Base-by-base conservation (phyloP, 73 alveolate genomes). In the Urostyla sp. region DNA sequence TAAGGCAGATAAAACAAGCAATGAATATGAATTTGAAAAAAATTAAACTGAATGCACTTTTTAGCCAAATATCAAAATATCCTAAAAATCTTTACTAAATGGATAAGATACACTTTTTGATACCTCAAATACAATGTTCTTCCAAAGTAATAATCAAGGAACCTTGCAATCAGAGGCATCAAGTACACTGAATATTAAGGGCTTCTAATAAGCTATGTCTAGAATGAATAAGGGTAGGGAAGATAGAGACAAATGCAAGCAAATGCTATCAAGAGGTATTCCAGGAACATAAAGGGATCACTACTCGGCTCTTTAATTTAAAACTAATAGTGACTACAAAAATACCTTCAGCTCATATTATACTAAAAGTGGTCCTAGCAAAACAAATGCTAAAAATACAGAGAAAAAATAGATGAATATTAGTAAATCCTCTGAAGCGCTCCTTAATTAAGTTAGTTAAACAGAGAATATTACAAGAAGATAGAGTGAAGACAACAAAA, bases 181-280 rank as follows among this genome's bases (percentile, higher is more conserved):
- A 3, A 24, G 48, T 2, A 63, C 79, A 10, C 23, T 15, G 44
- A 63, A 34, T 32, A 63, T 63, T 16, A 63, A 63, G 27, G 79
- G 79, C 4, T 63, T 43, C 26, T 21, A 77, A 31, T 45, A 56
- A 51, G 44, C 57, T 18, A 60, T 77, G 80, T 44, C 56, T 20
- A 35, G 89, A 23, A 77, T 77, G 89, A 44, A 77, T 35, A 77
- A 60, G 49, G 89, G 80, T 1, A 66, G 89, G 23, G 89, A 77
- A 45, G 75, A 48, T 27, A 59, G 89, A 30, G 89, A 77, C 26
- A 52, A 45, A 16, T 16, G 44, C 32, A 77, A 60, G 16, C 46
- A 50, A 0, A 60, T 77, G 81, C 16, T n/a, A 3, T 37, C 56
- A 43, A 77, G 89, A 32, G 89, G 89, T 20, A 75, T 75, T 3